Conservation (phyloP, 805 yeast species). For the Wickerhamomyces rabaulensis region DNA sequence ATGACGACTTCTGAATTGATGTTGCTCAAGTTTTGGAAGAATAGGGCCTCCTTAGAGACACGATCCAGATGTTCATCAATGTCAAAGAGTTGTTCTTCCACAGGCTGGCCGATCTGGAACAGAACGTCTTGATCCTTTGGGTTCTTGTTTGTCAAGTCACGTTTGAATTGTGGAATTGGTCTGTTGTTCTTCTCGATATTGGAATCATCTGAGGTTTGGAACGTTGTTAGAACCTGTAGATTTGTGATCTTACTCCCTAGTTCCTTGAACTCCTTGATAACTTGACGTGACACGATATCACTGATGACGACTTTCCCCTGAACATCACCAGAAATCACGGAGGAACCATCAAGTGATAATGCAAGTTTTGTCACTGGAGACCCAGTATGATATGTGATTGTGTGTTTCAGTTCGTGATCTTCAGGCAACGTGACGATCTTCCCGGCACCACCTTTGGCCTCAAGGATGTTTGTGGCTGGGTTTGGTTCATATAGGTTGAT, state of each 20-base stretch:
- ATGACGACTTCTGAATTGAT: conserved; percentile 34
- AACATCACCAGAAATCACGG: conserved; percentile 66
- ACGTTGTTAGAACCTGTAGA: conserved; percentile 13
- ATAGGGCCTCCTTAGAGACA: conserved; percentile 46
- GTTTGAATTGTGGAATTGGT: conserved; percentile 59
- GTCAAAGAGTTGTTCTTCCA: conserved; percentile 27
- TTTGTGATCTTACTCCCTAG: conserved; percentile 14
- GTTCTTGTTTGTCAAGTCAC: conserved; percentile 44
- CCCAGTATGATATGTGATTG: conserved; percentile 49
- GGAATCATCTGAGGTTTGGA: conserved; percentile 4
- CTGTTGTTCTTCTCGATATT: conserved; percentile 19
- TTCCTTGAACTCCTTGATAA: conserved; percentile 47
- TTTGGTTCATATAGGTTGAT: conserved; percentile 44
- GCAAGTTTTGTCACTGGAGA: conserved; percentile 44
- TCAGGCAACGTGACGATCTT: conserved; percentile 29
- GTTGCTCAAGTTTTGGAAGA: conserved; percentile 39
- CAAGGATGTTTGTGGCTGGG: conserved; percentile 21
- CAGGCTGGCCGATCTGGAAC: conserved; percentile 25
- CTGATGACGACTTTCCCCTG: conserved; percentile 61
- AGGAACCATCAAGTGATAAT: conserved; percentile 71
- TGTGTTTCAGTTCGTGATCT: conserved; percentile 42
- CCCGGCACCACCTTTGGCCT: conserved; percentile 26
- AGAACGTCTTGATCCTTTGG: conserved; percentile 39
- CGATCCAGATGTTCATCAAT: conserved; percentile 45
- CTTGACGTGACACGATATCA: conserved; percentile 69